Evolutionary conservation across 352 stramenopile genomes (phyloP), one percentile per base, ranked within the genome.

Genomic region (Phytophthora capsici): DNA sequence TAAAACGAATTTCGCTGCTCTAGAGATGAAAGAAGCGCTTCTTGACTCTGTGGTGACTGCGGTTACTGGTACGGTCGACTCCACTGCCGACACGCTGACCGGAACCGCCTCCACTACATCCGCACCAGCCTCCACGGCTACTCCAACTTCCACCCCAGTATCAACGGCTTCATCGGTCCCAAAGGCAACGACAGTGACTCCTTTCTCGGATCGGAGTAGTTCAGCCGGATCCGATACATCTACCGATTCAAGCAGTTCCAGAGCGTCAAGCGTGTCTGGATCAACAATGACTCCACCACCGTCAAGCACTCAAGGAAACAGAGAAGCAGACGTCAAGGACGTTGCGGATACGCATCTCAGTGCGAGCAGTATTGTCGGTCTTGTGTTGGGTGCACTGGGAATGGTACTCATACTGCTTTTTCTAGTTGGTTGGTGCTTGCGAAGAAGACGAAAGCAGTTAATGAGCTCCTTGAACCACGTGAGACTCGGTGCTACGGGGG

Each of bases 11-110:
- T 20, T 40, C 14, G 28, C 20, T 47, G 28, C 46, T 25, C 36
- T 40, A 55, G 23, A 55, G 19, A 72, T 72, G 64, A 61, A 66
- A 44, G 56, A 71, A 57, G 63, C 57, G 10, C 44, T 72, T 7
- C 55, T 72, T 14, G 57, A 40, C 4, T 63, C 57, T 20, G 49
- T 63, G 10, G 64, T 69, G n/a, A 48, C 23, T 40, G 37, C 52
- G 12, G 58, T 54, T n/a, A 57, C 65, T 22, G 59, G 53, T 16
- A 49, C 52, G 4, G 65, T 69, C 46, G 36, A 43, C 12, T 66
- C 59, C 32, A 60, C 64, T 14, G 3, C 44, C 17, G 45, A 51
- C 22, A 16, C 46, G 7, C 45, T 68, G 46, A 58, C 63, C 38
- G 57, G 56, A 52, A 54, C 40, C 4, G 57, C 46, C 22, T 47